These are phyloP conservation scores for Fonsecaea multimorphosa DNA, from an alignment of 2,329 filamentous ascomycete species.

Conservation along the genomic window DNA sequence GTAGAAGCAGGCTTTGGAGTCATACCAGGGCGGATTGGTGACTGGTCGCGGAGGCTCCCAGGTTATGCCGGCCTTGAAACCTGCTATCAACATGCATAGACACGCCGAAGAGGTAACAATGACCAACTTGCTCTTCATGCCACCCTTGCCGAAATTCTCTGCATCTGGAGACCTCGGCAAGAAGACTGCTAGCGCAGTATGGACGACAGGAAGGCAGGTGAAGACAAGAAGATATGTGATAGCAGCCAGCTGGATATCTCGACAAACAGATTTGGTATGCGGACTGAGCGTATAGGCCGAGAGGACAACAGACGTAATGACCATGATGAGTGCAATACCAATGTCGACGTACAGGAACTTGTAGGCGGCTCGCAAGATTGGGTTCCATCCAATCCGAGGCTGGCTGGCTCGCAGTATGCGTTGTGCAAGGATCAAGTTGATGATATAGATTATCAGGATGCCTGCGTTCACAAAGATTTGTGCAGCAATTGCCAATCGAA, in stretches of 20 bases:
- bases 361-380: constrained; percentile 59
- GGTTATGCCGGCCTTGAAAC: constrained; percentile 67
- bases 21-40: constrained; percentile 69
- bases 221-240: constrained; percentile 67
- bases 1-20: constrained; percentile 76
- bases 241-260: constrained; percentile 68
- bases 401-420: constrained; percentile 76
- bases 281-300: constrained; percentile 69
- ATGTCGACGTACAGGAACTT: constrained; percentile 65
- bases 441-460: constrained; percentile 75
- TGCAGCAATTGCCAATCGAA: constrained; percentile 62
- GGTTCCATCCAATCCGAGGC: constrained; percentile 72
- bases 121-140: constrained; percentile 68
- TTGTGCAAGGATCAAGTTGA: constrained; percentile 79
- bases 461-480: constrained; percentile 75
- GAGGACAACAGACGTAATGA: constrained; percentile 70
- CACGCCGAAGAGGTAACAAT: constrained; percentile 65
- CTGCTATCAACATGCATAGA: constrained; percentile 71
- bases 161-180: constrained; percentile 52
- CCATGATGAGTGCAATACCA: constrained; percentile 65
- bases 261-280: constrained; percentile 59
- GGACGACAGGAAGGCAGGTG: constrained; percentile 69
- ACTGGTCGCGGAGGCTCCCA: constrained; percentile 60
- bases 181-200: constrained; percentile 57
- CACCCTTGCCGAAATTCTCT: constrained; percentile 71